These are phyloP conservation scores for Diaporthe citrichinensis DNA, from an alignment of 2,329 filamentous ascomycete genomes.

Conservation along the genomic window DNA sequence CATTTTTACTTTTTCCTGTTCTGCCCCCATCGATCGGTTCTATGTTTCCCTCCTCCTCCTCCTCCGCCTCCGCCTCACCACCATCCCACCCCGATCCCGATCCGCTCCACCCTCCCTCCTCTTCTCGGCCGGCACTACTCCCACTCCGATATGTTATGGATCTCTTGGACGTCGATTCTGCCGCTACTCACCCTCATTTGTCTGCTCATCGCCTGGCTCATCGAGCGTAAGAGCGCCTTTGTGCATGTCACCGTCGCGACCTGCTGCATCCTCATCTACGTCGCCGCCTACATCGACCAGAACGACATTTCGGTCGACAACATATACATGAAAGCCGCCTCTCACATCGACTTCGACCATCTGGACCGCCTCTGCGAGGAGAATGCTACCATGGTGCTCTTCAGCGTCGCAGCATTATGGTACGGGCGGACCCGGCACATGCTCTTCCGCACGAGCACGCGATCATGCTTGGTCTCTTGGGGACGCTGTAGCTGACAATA, in stretches of 20 bases:
- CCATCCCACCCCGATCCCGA: constrained; percentile 41
- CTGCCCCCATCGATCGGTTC: constrained; percentile 9
- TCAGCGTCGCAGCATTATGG: constrained; percentile 67
- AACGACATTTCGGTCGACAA: constrained; percentile 54
- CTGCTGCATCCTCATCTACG: constrained; percentile 57
- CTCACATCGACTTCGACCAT: constrained; percentile 61
- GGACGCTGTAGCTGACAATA: constrained; percentile 37
- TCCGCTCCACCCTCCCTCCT: constrained; percentile 39
- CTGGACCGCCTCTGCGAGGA: constrained; percentile 63
- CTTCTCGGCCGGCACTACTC: constrained; percentile 49
- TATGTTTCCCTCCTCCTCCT: constrained; percentile 36
- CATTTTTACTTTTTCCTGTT: constrained; percentile 36
- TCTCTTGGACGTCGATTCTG: constrained; percentile 60
- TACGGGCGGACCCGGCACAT: constrained; percentile 50
- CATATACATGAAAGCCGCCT: constrained; percentile 53
- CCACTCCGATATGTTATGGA: constrained; percentile 64
- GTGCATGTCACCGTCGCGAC: constrained; percentile 58
- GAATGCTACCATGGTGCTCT: constrained; percentile 69
- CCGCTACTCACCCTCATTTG: constrained; percentile 60
- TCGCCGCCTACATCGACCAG: constrained; percentile 58
- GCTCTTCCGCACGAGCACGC: constrained; percentile 24
- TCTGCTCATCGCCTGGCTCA: constrained; percentile 58
- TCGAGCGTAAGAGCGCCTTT: constrained; percentile 59
- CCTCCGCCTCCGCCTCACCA: constrained; percentile 39
- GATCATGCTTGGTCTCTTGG: background rate